Base-by-base conservation (phyloP, 345 rosid genomes). In the Odontarrhena argentea region DNA sequence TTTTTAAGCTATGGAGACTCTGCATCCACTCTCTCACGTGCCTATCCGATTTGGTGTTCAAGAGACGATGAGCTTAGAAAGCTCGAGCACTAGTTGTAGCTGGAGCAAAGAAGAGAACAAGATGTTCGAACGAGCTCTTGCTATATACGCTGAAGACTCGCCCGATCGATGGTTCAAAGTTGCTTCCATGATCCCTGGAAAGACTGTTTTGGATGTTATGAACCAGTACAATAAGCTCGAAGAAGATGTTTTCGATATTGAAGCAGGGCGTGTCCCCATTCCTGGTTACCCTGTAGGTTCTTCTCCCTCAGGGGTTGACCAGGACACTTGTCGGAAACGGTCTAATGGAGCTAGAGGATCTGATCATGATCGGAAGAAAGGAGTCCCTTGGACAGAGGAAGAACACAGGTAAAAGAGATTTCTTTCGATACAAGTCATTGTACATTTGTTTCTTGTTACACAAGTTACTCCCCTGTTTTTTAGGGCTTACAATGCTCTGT, bases 321-420 rank as follows among this genome's bases (percentile, higher is more conserved):
- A 46, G 9, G 83, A 83, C 38, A 76, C 71, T 0, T 74, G 38
- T 45, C 77, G 97, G 43, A 94, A 88, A 75, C 80, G 81, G 56
- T 42, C 88, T 63, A 54, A 38, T 9, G 80, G 77, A 35, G 58
- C 68, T 9, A 82, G 76, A 70, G 75, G 65, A 43, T 45, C 57
- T 73, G 96, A 94, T 65, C 95, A 91, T 8, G 96, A 87, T 58
- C 83, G 96, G 65, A 91, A 86, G 80, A 94, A 87, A 67, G 99
- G 97, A 2, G 88, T 88, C n/a, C 97, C 96, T 3, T 94, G 99
- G 99, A 94, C 99, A 11, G 89, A 94, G 72, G 97, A 88, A 37
- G 99, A 94, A 51, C 99, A 94, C 85, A 88, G 96, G 99, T 91
- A 22, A 6, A 52, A 12, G 12, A 60, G 14, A 50, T 51, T 41